Conservation (phyloP, 352 stramenopile genomes). For the Phytopythium aichiense region DNA sequence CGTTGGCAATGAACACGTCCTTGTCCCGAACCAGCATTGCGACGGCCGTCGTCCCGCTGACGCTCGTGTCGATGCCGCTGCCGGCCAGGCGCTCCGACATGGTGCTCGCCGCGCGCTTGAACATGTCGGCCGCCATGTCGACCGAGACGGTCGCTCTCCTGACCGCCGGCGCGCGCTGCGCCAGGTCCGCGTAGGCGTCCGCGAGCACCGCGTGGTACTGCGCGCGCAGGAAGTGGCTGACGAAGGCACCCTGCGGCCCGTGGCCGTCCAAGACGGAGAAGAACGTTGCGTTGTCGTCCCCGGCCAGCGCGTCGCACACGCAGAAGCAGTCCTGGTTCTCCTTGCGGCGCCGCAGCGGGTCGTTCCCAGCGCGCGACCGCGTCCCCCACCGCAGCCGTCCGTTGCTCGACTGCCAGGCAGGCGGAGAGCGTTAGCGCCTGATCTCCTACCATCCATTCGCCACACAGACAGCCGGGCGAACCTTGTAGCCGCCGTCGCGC, state of each 20-base stretch:
- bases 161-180: conserved; percentile 8
- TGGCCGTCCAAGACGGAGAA: conserved; percentile 81
- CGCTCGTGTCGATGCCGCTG: conserved; percentile 61
- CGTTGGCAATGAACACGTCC: conserved; percentile 67
- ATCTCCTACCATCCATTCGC: no score
- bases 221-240: conserved; percentile 71
- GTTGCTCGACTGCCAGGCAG: conserved; percentile 21
- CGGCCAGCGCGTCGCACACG: conserved; percentile 43
- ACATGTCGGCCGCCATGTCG: conserved; percentile 47
- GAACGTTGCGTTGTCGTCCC: conserved; percentile 46
- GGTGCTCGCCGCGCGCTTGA: conserved; percentile 34
- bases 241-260: conserved; percentile 64
- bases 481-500: conserved; percentile 38
- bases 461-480: background rate
- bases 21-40: conserved; percentile 51
- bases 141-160: conserved; percentile 24
- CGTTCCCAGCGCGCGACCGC: conserved; percentile 58
- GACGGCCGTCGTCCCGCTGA: conserved; percentile 76
- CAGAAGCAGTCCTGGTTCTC: conserved; percentile 82
- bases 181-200: conserved; percentile 29
- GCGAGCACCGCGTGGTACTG: conserved; percentile 55
- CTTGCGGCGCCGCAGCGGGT: conserved; percentile 71
- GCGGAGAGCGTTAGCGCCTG: background rate
- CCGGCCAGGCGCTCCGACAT: conserved; percentile 40
- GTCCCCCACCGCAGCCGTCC: conserved; percentile 50